These are phyloP conservation scores for Saraca asoca DNA, from an alignment of 331 rosid genomes.

Conservation along the genomic window DNA sequence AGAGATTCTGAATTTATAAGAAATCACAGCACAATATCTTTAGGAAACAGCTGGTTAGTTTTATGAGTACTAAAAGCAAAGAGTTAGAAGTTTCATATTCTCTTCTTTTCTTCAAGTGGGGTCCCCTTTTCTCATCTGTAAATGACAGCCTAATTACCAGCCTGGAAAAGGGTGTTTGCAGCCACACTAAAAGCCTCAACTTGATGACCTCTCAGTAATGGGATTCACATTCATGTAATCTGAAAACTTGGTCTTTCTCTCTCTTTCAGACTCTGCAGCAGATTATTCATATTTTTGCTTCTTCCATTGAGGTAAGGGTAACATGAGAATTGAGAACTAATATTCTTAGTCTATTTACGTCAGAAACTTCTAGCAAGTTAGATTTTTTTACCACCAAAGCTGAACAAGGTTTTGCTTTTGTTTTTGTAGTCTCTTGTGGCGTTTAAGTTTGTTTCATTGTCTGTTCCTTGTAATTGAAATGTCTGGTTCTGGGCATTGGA, in stretches of 20 bases:
- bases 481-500: slow-evolving; percentile 33
- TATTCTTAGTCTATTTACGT: slow-evolving; percentile 14
- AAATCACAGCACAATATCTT: slow-evolving; percentile 35
- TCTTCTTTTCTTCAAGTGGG: slow-evolving; percentile 41
- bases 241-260: slow-evolving; percentile 25
- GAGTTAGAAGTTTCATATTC: slow-evolving; percentile 39
- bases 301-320: slow-evolving; percentile 29
- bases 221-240: slow-evolving; percentile 39
- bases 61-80: slow-evolving; percentile 15
- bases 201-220: slow-evolving; percentile 36
- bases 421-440: slow-evolving; percentile 26
- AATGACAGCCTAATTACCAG: slow-evolving; percentile 73
- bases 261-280: slow-evolving; percentile 17
- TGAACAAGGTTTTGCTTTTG: background rate
- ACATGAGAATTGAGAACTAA: background rate
- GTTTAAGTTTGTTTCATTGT: slow-evolving; percentile 19
- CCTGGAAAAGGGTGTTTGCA: slow-evolving; percentile 53
- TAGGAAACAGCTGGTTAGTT: slow-evolving; percentile 49
- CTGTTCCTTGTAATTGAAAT: slow-evolving; percentile 22
- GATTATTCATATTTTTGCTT: slow-evolving; percentile 32
- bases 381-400: background rate
- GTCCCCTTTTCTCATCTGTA: slow-evolving; percentile 50
- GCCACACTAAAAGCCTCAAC: slow-evolving; percentile 41
- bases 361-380: background rate
- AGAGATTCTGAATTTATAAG: slow-evolving; percentile 36